phyloP scores from a whole-genome alignment of 2,329 filamentous ascomycete species.

The Ceratocystis destructans region DNA sequence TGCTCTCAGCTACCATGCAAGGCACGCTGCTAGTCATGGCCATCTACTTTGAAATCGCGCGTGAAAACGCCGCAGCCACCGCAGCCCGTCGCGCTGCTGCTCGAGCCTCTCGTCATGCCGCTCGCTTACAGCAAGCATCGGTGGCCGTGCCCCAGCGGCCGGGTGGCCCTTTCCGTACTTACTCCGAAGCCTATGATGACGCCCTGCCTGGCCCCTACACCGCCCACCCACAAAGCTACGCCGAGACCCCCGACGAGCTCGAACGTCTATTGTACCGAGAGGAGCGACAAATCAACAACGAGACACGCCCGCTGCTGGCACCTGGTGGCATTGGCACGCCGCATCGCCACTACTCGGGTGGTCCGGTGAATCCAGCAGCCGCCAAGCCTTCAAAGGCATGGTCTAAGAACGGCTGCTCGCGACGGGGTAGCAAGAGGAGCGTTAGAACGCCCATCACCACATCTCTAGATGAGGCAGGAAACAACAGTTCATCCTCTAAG shows the following conservation, averaged over 20 bases:
- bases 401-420: not conserved
- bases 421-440: constrained; percentile 5
- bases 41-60: constrained; percentile 53
- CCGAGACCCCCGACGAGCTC: constrained; percentile 38
- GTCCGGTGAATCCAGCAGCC: not conserved
- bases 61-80: constrained; percentile 4
- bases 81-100: constrained; percentile 26
- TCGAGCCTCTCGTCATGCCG: constrained; percentile 22
- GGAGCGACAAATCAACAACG: constrained; percentile 36
- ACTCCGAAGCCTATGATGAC: constrained; percentile 39
- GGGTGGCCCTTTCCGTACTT: constrained; percentile 30
- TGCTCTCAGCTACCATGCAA: constrained; percentile 76
- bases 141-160: constrained; percentile 25
- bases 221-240: constrained; percentile 39
- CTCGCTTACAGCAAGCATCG: constrained; percentile 20
- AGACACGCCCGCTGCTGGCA: constrained; percentile 37
- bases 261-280: constrained; percentile 38
- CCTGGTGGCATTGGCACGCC: constrained; percentile 38
- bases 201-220: constrained; percentile 38
- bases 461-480: not conserved
- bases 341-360: constrained; percentile 20
- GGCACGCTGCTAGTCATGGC: constrained; percentile 68
- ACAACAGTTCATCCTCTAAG: not conserved
- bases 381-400: not conserved
- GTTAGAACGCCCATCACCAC: not conserved